These are phyloP conservation scores for Clitocybe nebularis DNA, from an alignment of 1,284 basidiomycete species.

Conservation along the genomic window DNA sequence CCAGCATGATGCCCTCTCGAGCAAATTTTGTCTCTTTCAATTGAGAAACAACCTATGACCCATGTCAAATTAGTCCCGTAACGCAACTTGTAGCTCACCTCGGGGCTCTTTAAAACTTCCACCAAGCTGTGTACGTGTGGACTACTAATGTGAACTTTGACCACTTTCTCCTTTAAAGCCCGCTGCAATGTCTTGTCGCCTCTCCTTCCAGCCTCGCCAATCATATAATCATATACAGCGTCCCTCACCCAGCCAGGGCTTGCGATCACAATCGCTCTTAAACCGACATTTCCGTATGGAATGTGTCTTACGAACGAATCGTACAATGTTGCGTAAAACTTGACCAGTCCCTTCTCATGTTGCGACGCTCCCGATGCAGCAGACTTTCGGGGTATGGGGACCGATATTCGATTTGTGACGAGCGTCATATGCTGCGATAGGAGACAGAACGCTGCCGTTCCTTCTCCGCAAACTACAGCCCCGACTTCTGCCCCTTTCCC, in stretches of 20 bases:
- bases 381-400: constrained; percentile 89
- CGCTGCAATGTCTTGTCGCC: constrained; percentile 82
- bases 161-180: constrained; percentile 75
- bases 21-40: constrained; percentile 98
- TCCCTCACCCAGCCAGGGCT: constrained; percentile 97
- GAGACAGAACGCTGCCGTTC: constrained; percentile 90
- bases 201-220: constrained; percentile 75
- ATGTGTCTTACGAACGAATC: constrained; percentile 88
- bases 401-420: constrained; percentile 87
- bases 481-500: constrained; percentile 95
- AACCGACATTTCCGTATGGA: constrained; percentile 67
- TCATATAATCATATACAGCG: constrained; percentile 82
- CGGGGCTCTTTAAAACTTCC: constrained; percentile 92
- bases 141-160: constrained; percentile 90
- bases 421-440: constrained; percentile 97
- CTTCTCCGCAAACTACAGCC: constrained; percentile 95
- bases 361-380: constrained; percentile 75
- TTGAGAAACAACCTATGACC: constrained; percentile 47
- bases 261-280: constrained; percentile 93
- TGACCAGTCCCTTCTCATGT: constrained; percentile 83
- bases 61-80: not conserved
- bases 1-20: constrained; percentile 85
- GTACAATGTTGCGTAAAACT: constrained; percentile 85
- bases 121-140: constrained; percentile 95
- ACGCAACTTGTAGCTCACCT: constrained; percentile 47